A percentile compares a stretch with the other conserved stretches of the same genome.
These are phyloP conservation scores for Monosporascus sp. DNA, from an alignment of 2,329 filamentous ascomycete genomes.

Conservation along the genomic window DNA sequence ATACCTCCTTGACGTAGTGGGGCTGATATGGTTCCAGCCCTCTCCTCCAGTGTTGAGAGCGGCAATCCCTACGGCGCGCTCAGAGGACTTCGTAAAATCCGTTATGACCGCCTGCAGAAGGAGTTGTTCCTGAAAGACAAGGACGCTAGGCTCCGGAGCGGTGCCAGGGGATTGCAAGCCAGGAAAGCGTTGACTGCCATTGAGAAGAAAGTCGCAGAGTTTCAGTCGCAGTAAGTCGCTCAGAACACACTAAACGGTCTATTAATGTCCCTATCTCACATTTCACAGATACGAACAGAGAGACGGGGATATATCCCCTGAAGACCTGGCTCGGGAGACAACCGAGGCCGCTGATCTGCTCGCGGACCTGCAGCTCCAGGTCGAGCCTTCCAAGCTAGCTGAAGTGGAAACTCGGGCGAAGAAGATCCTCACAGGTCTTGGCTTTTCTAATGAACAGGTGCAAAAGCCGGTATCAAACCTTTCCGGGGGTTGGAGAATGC, in stretches of 20 bases:
- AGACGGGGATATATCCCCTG: constrained; percentile 50
- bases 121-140: constrained; percentile 66
- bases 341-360: constrained; percentile 66
- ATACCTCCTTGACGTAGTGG: neutral
- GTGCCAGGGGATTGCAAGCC: constrained; percentile 67
- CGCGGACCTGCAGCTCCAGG: constrained; percentile 59
- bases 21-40: constrained; percentile 29
- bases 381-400: constrained; percentile 60
- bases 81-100: constrained; percentile 54
- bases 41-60: constrained; percentile 56
- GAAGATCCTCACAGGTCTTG: constrained; percentile 62
- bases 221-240: constrained; percentile 40
- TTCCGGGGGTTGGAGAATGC: constrained; percentile 75
- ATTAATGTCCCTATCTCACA: neutral
- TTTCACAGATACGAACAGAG: constrained; percentile 41
- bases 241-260: neutral
- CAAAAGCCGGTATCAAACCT: constrained; percentile 56
- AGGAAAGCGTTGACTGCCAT: constrained; percentile 67
- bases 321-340: constrained; percentile 57
- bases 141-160: constrained; percentile 67
- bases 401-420: constrained; percentile 62
- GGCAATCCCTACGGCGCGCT: constrained; percentile 53
- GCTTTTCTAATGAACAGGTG: constrained; percentile 61
- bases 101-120: constrained; percentile 55
- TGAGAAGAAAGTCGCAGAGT: constrained; percentile 61